Percentiles rank a stretch among this genome's conserved stretches.
These are phyloP conservation scores for Epichloe hybrida DNA, from an alignment of 2,329 filamentous ascomycete species.

Conservation along the genomic window DNA sequence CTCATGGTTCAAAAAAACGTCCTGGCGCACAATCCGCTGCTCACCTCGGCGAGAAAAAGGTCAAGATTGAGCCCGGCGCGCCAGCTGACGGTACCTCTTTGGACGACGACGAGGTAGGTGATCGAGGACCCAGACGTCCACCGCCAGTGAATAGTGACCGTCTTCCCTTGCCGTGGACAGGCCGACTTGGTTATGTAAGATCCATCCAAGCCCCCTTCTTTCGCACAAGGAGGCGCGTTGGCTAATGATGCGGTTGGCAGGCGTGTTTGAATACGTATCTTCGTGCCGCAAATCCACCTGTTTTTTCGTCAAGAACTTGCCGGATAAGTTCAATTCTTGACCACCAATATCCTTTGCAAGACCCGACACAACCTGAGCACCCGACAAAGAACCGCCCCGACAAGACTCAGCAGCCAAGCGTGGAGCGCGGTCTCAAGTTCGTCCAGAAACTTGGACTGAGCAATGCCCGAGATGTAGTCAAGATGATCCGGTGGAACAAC, in stretches of 20 bases:
- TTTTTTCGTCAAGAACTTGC: slow-evolving; percentile 80
- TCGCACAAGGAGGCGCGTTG: neutral
- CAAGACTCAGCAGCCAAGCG: slow-evolving; percentile 51
- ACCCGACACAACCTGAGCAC: slow-evolving; percentile 66
- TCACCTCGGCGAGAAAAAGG: neutral
- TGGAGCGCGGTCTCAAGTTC: slow-evolving; percentile 54
- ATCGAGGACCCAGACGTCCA: slow-evolving; percentile 37
- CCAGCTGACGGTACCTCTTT: neutral
- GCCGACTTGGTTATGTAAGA: slow-evolving; percentile 73
- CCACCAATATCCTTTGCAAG: slow-evolving; percentile 66
- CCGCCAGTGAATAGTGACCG: slow-evolving; percentile 73
- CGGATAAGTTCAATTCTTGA: slow-evolving; percentile 83
- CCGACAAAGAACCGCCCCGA: slow-evolving; percentile 77
- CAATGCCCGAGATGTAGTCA: slow-evolving; percentile 70
- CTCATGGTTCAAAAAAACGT: neutral
- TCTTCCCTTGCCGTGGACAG: slow-evolving; percentile 81
- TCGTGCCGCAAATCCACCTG: slow-evolving; percentile 62
- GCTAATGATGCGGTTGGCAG: slow-evolving; percentile 21
- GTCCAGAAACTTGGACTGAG: slow-evolving; percentile 66
- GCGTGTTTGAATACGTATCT: slow-evolving; percentile 91
- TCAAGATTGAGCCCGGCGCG: neutral
- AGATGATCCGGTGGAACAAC: slow-evolving; percentile 86
- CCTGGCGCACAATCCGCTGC: neutral
- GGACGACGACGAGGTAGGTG: slow-evolving; percentile 7
- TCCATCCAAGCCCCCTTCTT: neutral